These are phyloP conservation scores for Ophiostoma ulmi DNA, from an alignment of 2,329 filamentous ascomycete species.

Conservation along the genomic window DNA sequence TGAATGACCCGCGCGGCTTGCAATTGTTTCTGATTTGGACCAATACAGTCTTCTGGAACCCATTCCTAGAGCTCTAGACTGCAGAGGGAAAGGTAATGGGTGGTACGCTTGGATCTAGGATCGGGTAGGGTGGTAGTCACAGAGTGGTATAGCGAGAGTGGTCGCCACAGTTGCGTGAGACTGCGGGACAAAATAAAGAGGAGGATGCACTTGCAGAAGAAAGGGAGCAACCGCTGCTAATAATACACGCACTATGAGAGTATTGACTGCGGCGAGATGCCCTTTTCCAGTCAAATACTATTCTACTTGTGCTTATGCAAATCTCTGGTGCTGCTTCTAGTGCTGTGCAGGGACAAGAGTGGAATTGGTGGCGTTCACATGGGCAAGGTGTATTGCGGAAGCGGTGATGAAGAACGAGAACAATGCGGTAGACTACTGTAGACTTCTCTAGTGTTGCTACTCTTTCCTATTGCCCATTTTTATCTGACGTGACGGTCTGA, in stretches of 20 bases:
- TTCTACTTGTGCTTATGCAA: not conserved
- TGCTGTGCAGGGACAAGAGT: not conserved
- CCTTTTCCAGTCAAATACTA: not conserved
- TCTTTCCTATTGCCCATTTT: not conserved
- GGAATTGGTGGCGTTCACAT: not conserved
- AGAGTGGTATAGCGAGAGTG: not conserved
- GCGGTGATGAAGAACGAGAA: not conserved
- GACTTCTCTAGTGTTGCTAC: not conserved
- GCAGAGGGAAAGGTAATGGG: not conserved
- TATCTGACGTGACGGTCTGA: not conserved
- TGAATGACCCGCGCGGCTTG: not conserved
- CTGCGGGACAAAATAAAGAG: not conserved
- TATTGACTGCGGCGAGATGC: not conserved
- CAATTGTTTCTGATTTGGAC: not conserved
- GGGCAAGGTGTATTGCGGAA: constrained; percentile 11
- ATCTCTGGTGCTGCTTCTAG: not conserved
- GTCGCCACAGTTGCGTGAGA: constrained; percentile 9
- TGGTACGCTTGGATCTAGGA: not conserved
- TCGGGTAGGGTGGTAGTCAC: not conserved
- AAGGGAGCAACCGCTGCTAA: constrained; percentile 9
- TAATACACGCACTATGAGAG: not conserved
- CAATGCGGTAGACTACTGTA: not conserved
- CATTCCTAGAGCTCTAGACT: not conserved
- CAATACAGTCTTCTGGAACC: constrained; percentile 7
- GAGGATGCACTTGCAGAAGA: no score